phyloP scores from a whole-genome alignment of 352 stramenopile species.

The Phytophthora sojae region DNA sequence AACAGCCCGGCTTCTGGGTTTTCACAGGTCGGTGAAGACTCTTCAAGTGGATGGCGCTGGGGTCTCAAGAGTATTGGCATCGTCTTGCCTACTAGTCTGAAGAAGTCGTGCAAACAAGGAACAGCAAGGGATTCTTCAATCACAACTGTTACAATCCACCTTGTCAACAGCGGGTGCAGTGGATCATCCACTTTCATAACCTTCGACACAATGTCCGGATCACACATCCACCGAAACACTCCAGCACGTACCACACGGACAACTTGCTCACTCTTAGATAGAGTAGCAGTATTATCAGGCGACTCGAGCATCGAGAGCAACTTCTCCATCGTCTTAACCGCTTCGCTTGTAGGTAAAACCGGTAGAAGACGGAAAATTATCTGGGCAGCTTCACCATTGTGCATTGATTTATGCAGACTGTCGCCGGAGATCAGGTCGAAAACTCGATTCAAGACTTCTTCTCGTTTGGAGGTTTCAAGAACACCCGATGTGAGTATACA shows the following conservation, averaged over 20 bases:
- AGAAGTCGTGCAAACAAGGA: constrained; percentile 55
- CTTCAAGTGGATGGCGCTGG: constrained; percentile 1
- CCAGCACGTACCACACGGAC: constrained; percentile 58
- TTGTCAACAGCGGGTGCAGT: constrained; percentile 43
- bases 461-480: constrained; percentile 44
- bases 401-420: constrained; percentile 55
- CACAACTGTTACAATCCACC: constrained; percentile 53
- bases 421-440: constrained; percentile 68
- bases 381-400: constrained; percentile 63
- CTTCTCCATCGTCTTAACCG: constrained; percentile 41
- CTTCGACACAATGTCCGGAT: constrained; percentile 45
- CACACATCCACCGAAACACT: constrained; percentile 62
- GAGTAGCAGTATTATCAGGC: constrained; percentile 42
- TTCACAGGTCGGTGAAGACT: constrained; percentile 1
- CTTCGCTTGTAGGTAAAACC: constrained; percentile 35
- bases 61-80: constrained; percentile 61
- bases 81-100: constrained; percentile 56
- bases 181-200: constrained; percentile 41
- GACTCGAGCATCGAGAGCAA: constrained; percentile 57
- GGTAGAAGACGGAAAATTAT: constrained; percentile 63
- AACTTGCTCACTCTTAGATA: constrained; percentile 63
- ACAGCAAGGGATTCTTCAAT: constrained; percentile 60
- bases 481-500: constrained; percentile 65
- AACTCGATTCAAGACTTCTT: constrained; percentile 53
- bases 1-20: constrained; percentile 47